These are phyloP conservation scores for Torulaspora quercuum DNA, from an alignment of 805 yeast genomes.

Conservation along the genomic window DNA sequence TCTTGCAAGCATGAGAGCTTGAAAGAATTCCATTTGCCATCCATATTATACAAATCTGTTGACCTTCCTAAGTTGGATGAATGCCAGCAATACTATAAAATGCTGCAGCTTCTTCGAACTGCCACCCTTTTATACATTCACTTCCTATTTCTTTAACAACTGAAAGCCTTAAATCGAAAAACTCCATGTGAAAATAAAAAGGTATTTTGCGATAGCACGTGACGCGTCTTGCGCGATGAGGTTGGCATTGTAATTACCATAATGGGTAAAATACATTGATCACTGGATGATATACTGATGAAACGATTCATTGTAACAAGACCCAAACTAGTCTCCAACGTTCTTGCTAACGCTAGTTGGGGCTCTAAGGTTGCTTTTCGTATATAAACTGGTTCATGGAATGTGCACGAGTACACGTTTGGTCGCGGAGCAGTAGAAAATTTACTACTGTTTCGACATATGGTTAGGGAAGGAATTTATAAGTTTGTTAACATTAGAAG, in stretches of 20 bases:
- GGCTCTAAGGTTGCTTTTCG: background rate
- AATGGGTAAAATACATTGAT: slow-evolving; percentile 2
- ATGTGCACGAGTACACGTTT: too few relatives aligned
- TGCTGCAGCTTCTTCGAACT: too few relatives aligned
- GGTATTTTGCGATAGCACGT: too few relatives aligned
- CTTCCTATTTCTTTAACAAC: too few relatives aligned
- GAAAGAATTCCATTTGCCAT: slow-evolving; percentile 5
- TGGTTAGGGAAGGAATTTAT: slow-evolving; percentile 19
- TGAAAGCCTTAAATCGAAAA: background rate
- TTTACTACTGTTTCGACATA: background rate
- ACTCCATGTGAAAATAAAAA: slow-evolving; percentile 8
- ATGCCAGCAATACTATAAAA: too few relatives aligned
- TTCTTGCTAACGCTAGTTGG: background rate
- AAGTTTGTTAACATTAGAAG: slow-evolving; percentile 19
- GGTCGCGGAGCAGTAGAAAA: background rate
- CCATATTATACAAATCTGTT: slow-evolving; percentile 2
- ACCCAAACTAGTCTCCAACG: slow-evolving; percentile 1
- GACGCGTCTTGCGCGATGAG: slow-evolving; percentile 5
- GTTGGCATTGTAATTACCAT: slow-evolving; percentile 8
- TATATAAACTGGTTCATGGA: too few relatives aligned
- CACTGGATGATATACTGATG: background rate
- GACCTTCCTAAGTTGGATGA: too few relatives aligned
- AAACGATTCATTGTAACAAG: slow-evolving; percentile 1
- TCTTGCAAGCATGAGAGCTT: slow-evolving; percentile 12
- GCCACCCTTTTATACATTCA: background rate